These are phyloP conservation scores for Paramyrothecium sp. DNA, from an alignment of 2,329 filamentous ascomycete genomes.

Conservation along the genomic window DNA sequence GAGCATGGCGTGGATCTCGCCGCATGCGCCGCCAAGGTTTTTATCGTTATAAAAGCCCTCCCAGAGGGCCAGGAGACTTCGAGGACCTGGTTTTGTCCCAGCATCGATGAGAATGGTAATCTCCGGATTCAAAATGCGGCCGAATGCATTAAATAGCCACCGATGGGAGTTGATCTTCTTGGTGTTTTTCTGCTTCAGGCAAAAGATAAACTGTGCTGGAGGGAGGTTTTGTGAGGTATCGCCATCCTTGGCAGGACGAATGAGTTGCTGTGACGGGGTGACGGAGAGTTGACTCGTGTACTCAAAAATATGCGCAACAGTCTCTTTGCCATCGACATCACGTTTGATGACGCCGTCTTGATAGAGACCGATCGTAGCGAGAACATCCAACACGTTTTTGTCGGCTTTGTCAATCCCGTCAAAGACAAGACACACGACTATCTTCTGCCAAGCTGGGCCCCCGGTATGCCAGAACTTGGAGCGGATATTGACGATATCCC, in stretches of 20 bases:
- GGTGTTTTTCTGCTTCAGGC: not conserved
- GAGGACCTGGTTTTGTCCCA: not conserved
- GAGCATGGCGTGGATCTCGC: not conserved
- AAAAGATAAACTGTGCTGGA: not conserved
- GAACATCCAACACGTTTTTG: not conserved
- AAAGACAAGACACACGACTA: not conserved
- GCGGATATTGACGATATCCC: not conserved
- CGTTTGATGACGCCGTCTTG: not conserved
- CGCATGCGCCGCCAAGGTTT: not conserved
- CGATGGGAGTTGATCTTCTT: slow-evolving; percentile 1
- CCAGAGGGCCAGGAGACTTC: not conserved
- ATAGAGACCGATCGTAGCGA: not conserved
- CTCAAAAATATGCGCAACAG: not conserved
- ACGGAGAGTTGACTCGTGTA: not conserved
- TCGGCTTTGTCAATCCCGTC: not conserved
- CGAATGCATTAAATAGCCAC: not conserved
- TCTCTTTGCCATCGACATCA: not conserved
- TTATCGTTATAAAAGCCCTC: slow-evolving; percentile 1
- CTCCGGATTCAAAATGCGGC: not conserved
- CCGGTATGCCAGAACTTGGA: not conserved
- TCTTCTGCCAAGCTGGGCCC: not conserved
- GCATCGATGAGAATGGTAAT: not conserved
- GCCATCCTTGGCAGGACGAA: not conserved
- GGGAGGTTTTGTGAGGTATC: not conserved
- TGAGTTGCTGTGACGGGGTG: not conserved